Base-by-base conservation (phyloP, 2,329 filamentous ascomycete genomes). In the Aspergillus sclerotialis region DNA sequence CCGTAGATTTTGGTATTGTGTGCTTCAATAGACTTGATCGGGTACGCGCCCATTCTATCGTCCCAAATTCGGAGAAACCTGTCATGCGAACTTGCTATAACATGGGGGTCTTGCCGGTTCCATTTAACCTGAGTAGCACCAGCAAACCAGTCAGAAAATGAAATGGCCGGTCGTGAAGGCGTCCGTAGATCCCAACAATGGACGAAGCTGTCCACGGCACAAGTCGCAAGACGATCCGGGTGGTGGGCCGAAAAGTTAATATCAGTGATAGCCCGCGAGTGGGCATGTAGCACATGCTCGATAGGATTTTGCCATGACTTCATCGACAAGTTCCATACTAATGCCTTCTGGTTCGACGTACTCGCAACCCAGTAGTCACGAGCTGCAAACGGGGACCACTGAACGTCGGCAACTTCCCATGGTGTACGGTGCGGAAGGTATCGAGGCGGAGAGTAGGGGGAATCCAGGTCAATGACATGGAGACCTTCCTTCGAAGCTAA, bases 221-320 rank as follows among this genome's bases (percentile, higher is more conserved):
- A 95, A 0, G 90, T 94, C 7, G 88, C 85, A 11, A 95, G 75
- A 28, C 89, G 70, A 54, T 95, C 89, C 0, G 88, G 86, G 53
- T 95, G 84, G 48, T 94, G 86, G 4, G 89, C 88, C 0, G 87
- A 94, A 60, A 94, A 95, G 59, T 95, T 95, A 60, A 95, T 88
- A 56, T 95, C 89, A 6, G 89, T 95, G 48, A 95, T 95, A 42
- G 89, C 88, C 45, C 90, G 76, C 29, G 78, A 85, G 59, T 86
- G 89, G 2, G 82, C 87, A 51, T 93, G 84, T 10, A 95, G 72
- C 9, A 87, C 89, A 59, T 90, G 84, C 58, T 95, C 86, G 43
- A 95, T 88, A 0, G 83, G 84, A 48, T 90, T 84, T 48, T 86
- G 81, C 39, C 78, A 74, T 34, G 68, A 68, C 33, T 68, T 67